Conservation (phyloP, 1,139 yeast genomes). For the Arxiozyma bovina region DNA sequence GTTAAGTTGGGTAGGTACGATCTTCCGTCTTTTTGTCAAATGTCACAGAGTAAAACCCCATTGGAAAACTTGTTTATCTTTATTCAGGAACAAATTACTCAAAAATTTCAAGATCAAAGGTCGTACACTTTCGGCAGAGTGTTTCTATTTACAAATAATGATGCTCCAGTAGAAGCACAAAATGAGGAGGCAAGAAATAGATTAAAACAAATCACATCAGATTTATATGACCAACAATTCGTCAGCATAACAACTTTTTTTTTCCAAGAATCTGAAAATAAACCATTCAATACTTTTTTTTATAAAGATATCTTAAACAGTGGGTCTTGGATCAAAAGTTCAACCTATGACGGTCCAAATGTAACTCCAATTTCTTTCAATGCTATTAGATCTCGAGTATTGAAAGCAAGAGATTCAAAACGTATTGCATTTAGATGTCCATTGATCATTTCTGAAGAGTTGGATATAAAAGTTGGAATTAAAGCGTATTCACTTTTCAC, state of each 20-base stretch:
- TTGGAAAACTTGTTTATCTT: slow-evolving; percentile 31
- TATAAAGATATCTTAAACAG: slow-evolving; percentile 48
- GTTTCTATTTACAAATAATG: slow-evolving; percentile 54
- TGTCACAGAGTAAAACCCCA: slow-evolving; percentile 15
- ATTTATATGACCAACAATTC: slow-evolving; percentile 40
- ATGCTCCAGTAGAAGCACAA: slow-evolving; percentile 39
- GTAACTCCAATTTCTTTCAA: slow-evolving; percentile 39
- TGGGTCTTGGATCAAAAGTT: slow-evolving; percentile 14
- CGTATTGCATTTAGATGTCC: slow-evolving; percentile 58
- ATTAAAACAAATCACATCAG: slow-evolving; percentile 52
- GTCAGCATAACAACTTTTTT: slow-evolving; percentile 61
- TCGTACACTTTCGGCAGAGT: slow-evolving; percentile 37
- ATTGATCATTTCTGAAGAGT: slow-evolving; percentile 40
- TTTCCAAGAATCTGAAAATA: slow-evolving; percentile 33
- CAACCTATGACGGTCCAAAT: slow-evolving; percentile 32
- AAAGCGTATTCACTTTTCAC: slow-evolving; percentile 62
- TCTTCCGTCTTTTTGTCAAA: slow-evolving; percentile 24
- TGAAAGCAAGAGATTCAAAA: slow-evolving; percentile 51
- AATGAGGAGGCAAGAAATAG: slow-evolving; percentile 33
- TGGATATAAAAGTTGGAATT: slow-evolving; percentile 47
- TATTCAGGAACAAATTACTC: slow-evolving; percentile 34
- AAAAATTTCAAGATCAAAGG: slow-evolving; percentile 29
- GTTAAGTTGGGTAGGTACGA: slow-evolving; percentile 14
- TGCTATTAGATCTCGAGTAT: slow-evolving; percentile 42
- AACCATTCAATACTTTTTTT: slow-evolving; percentile 42